These are phyloP conservation scores for Rhodotorula toruloides DNA, from an alignment of 768 basidiomycete species.

Conservation along the genomic window DNA sequence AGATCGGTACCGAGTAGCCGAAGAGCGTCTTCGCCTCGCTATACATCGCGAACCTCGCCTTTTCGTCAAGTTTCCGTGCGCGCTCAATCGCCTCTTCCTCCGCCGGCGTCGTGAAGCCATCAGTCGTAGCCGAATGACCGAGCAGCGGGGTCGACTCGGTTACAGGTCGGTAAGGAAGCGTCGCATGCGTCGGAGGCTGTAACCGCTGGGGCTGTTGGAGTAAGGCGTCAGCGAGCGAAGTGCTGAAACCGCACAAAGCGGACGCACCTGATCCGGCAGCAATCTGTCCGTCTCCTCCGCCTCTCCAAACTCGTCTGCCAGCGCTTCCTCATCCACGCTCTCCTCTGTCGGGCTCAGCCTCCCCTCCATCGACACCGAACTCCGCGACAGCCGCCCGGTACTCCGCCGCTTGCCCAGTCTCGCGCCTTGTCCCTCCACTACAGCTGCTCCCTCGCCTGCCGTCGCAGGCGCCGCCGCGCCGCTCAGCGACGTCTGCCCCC, in stretches of 20 bases:
- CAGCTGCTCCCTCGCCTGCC: neutral
- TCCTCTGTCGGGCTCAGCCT: constrained; percentile 27
- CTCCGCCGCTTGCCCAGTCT: neutral
- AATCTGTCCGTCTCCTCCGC: neutral
- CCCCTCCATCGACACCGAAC: constrained; percentile 22
- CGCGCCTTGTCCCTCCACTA: constrained; percentile 1
- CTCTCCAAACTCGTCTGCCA: neutral
- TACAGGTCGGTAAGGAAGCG: neutral
- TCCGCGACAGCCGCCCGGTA: neutral
- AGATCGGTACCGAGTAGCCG: constrained; percentile 39
- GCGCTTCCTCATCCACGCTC: neutral
- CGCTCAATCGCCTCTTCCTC: constrained; percentile 7
- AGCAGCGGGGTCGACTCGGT: constrained; percentile 11
- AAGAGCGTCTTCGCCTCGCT: constrained; percentile 10
- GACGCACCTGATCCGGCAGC: neutral
- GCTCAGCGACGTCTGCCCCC: neutral
- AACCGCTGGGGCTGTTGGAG: neutral
- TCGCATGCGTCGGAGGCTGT: neutral
- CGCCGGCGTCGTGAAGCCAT: neutral
- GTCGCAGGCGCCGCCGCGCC: neutral
- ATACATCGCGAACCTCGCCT: neutral
- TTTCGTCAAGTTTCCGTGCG: constrained; percentile 10
- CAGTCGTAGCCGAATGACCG: neutral
- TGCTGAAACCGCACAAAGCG: too few species aligned
- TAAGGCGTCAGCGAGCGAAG: neutral